A percentile compares a stretch with the other conserved stretches of the same genome.
Evolutionary conservation across 1,139 yeast species (phyloP).

Genomic region (Suhomyces terraborum): DNA sequence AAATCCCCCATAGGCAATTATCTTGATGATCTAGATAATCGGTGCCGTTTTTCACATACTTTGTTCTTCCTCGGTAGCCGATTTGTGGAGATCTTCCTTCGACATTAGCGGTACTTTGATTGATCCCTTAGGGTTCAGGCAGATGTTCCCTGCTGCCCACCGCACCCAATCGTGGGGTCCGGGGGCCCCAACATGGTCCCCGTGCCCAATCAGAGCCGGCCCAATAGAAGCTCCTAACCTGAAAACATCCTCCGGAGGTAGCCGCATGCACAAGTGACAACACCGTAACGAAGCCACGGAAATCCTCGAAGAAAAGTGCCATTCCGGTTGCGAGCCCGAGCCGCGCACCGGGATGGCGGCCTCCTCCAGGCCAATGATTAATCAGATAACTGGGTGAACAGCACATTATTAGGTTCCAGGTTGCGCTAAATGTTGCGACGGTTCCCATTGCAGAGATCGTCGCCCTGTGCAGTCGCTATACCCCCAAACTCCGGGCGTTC

Average conservation of each 20-base stretch:
- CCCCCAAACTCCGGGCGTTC: no score
- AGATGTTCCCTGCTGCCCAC: no score
- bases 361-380: conserved; percentile 13
- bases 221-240: not conserved
- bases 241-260: not conserved
- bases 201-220: not conserved
- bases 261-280: conserved; percentile 2
- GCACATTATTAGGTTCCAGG: not conserved
- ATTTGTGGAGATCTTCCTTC: no score
- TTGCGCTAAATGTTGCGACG: not conserved
- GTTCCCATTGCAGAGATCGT: not conserved
- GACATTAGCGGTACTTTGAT: no score
- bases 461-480: not conserved
- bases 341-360: not conserved
- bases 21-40: conserved; percentile 16
- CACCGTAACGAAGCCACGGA: not conserved
- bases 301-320: not conserved
- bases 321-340: not conserved
- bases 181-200: no score
- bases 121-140: no score
- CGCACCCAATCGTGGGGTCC: no score
- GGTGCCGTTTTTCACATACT: no score
- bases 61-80: no score
- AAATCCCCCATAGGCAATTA: not conserved
- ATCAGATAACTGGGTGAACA: conserved; percentile 14